These are phyloP conservation scores for Candida glucosophila DNA, from an alignment of 1,139 yeast genomes.

Conservation along the genomic window DNA sequence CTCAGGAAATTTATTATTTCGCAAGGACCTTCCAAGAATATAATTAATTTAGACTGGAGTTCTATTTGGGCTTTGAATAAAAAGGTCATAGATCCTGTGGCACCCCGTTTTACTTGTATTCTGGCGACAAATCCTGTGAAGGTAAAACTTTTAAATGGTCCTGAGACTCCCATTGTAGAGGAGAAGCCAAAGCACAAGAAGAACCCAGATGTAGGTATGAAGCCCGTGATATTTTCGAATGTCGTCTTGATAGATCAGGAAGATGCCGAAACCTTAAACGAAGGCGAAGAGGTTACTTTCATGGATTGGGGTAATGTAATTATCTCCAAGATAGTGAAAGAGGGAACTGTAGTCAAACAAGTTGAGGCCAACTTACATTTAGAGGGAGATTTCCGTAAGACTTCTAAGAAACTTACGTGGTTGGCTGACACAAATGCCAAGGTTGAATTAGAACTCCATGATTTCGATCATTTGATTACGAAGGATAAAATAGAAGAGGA, in stretches of 20 bases:
- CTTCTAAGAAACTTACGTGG: conserved; percentile 88
- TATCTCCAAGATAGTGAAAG: conserved; percentile 56
- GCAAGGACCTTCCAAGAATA: conserved; percentile 91
- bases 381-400: conserved; percentile 91
- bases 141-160: conserved; percentile 56
- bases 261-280: conserved; percentile 63
- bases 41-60: conserved; percentile 86
- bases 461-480: conserved; percentile 84
- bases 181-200: conserved; percentile 85
- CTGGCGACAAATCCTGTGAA: conserved; percentile 48
- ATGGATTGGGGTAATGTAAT: conserved; percentile 97
- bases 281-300: conserved; percentile 74
- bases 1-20: conserved; percentile 77
- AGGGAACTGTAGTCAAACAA: conserved; percentile 42
- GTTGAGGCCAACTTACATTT: conserved; percentile 71
- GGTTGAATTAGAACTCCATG: conserved; percentile 64
- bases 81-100: conserved; percentile 84
- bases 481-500: conserved; percentile 89
- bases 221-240: conserved; percentile 59
- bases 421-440: conserved; percentile 67
- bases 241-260: conserved; percentile 69
- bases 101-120: conserved; percentile 83
- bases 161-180: conserved; percentile 50
- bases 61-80: conserved; percentile 90
- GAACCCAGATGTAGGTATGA: conserved; percentile 76